phyloP scores from a whole-genome alignment of 805 yeast species.

The Wickerhamomyces mucosus region DNA sequence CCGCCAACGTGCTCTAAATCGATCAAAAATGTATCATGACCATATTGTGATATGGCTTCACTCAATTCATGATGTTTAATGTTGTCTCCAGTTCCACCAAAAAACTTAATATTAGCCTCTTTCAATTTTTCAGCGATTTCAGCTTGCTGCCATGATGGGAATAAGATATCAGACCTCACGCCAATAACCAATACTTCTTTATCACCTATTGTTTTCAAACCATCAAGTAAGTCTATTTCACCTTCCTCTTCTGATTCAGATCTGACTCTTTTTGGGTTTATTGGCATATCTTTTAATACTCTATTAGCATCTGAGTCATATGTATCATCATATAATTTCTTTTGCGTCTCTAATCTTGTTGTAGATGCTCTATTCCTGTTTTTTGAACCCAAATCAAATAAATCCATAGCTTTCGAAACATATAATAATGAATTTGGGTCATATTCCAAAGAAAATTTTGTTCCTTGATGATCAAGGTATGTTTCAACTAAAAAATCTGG shows the following conservation, averaged over 20 bases:
- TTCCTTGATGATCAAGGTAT: conserved; percentile 90
- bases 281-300: conserved; percentile 30
- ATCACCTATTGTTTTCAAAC: conserved; percentile 52
- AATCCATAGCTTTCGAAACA: conserved; percentile 89
- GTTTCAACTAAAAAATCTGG: conserved; percentile 92
- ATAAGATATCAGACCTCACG: conserved; percentile 84
- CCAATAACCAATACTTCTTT: conserved; percentile 73
- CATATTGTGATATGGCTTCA: conserved; percentile 68
- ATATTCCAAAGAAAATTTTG: conserved; percentile 82
- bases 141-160: conserved; percentile 92
- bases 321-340: no score
- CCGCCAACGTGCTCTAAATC: conserved; percentile 74
- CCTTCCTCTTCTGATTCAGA: conserved; percentile 44
- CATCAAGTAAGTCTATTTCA: conserved; percentile 50
- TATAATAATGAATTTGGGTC: conserved; percentile 86
- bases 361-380: conserved; percentile 35
- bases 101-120: conserved; percentile 18
- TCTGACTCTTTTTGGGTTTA: conserved; percentile 38
- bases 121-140: conserved; percentile 61
- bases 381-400: conserved; percentile 64
- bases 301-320: background rate
- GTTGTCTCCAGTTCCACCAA: conserved; percentile 27
- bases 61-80: conserved; percentile 67
- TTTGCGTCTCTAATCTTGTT: conserved; percentile 31
- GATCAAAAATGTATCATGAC: conserved; percentile 85